Evolutionary conservation across 495 filamentous ascomycete species (phyloP).

Genomic region (Symbiotaphrina buchneri): DNA sequence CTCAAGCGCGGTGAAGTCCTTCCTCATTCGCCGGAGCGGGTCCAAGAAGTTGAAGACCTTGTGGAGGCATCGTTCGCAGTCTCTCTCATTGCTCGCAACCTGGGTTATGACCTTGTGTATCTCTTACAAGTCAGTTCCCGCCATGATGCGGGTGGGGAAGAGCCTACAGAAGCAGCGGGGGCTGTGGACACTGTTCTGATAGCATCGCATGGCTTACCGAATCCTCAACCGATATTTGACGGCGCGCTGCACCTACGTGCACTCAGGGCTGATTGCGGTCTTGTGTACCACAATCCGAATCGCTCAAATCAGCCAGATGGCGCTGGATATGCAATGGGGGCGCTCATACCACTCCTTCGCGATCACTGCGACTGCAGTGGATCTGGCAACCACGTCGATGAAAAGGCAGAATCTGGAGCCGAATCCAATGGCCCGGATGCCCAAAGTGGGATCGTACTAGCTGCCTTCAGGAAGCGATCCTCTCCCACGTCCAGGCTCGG

Average conservation of each 20-base stretch:
- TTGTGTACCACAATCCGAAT: slow-evolving; percentile 11
- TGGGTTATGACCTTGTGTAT: slow-evolving; percentile 14
- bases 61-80: slow-evolving; percentile 12
- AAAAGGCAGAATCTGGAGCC: not conserved
- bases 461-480: slow-evolving; percentile 1
- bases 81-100: slow-evolving; percentile 13
- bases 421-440: not conserved
- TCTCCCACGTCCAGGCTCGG: not conserved
- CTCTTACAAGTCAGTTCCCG: slow-evolving; percentile 9
- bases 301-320: slow-evolving; percentile 8
- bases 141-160: slow-evolving; percentile 2
- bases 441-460: slow-evolving; percentile 2
- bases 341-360: slow-evolving; percentile 10
- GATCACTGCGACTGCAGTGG: slow-evolving; percentile 2
- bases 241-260: slow-evolving; percentile 11
- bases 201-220: slow-evolving; percentile 12
- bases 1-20: too few relatives aligned
- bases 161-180: slow-evolving; percentile 2
- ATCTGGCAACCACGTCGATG: not conserved
- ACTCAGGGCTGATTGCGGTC: slow-evolving; percentile 10
- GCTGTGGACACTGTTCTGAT: slow-evolving; percentile 12
- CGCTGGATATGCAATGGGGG: slow-evolving; percentile 11
- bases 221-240: slow-evolving; percentile 12
- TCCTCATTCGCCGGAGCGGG: too few relatives aligned
- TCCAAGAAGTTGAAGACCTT: too few relatives aligned